Conservation (phyloP, 2,329 filamentous ascomycete genomes). For the Diplodia mutila region DNA sequence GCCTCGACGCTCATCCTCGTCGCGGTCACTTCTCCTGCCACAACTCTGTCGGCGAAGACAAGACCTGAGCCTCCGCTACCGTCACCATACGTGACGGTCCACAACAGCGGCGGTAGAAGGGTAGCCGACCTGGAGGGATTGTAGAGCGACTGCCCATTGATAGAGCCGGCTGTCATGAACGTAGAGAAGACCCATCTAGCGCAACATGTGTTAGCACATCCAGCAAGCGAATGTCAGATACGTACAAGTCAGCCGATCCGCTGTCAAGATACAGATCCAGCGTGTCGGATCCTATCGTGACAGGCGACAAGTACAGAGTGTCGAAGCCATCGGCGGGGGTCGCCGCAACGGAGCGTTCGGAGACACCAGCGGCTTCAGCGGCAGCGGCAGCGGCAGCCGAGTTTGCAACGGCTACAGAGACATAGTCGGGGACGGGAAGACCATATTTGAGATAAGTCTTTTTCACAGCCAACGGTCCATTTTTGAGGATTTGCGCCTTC, state of each 20-base stretch:
- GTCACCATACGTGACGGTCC: constrained; percentile 68
- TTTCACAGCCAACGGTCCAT: constrained; percentile 42
- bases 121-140: constrained; percentile 53
- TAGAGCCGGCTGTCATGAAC: constrained; percentile 56
- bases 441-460: constrained; percentile 48
- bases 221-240: constrained; percentile 49
- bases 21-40: constrained; percentile 62
- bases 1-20: constrained; percentile 67
- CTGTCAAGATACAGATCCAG: constrained; percentile 74
- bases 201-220: neutral
- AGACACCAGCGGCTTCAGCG: constrained; percentile 42
- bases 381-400: constrained; percentile 33
- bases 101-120: constrained; percentile 54
- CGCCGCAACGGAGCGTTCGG: constrained; percentile 40
- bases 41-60: constrained; percentile 69
- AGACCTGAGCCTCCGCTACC: constrained; percentile 65
- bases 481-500: constrained; percentile 31
- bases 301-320: constrained; percentile 52
- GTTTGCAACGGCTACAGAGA: constrained; percentile 39
- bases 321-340: constrained; percentile 31
- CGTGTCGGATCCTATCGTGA: constrained; percentile 66
- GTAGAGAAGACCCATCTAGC: constrained; percentile 68
- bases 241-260: constrained; percentile 69
- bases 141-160: constrained; percentile 63
- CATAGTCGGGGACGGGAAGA: constrained; percentile 35